Conservation (phyloP, 768 basidiomycete species). For the Punctularia strigosozonata region DNA sequence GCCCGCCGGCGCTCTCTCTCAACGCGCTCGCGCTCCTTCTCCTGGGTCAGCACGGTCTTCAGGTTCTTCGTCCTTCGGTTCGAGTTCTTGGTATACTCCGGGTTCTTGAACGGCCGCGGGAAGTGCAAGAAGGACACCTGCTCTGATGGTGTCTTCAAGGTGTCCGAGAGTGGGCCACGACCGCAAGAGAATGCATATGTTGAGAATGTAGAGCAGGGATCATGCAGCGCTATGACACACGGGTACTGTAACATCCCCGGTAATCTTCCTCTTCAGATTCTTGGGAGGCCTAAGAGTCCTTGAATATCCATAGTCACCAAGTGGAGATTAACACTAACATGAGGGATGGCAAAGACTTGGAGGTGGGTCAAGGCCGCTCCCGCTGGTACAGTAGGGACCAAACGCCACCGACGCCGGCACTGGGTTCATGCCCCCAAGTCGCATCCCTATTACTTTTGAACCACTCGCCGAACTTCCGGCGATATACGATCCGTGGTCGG, state of each 20-base stretch:
- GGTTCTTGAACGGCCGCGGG: constrained; percentile 72
- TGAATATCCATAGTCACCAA: no score
- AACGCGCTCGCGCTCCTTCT: constrained; percentile 63
- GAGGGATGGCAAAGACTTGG: no score
- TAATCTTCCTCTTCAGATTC: constrained; percentile 18
- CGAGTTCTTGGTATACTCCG: constrained; percentile 53
- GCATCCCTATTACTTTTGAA: no score
- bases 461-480: no score
- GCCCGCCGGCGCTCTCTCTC: constrained; percentile 49
- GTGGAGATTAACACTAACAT: no score
- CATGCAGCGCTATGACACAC: constrained; percentile 5
- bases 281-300: constrained; percentile 19
- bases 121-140: constrained; percentile 61
- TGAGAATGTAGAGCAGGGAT: neutral
- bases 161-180: neutral
- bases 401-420: no score
- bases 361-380: no score
- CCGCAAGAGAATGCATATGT: no score
- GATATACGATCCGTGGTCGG: no score
- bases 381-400: no score
- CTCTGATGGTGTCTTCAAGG: constrained; percentile 52
- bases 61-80: constrained; percentile 70
- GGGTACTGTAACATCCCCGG: constrained; percentile 19
- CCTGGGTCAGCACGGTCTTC: constrained; percentile 67
- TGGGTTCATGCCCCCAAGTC: no score